Evolutionary conservation across 306 rosid genomes (phyloP).

Genomic region (Trifolium subterraneum): DNA sequence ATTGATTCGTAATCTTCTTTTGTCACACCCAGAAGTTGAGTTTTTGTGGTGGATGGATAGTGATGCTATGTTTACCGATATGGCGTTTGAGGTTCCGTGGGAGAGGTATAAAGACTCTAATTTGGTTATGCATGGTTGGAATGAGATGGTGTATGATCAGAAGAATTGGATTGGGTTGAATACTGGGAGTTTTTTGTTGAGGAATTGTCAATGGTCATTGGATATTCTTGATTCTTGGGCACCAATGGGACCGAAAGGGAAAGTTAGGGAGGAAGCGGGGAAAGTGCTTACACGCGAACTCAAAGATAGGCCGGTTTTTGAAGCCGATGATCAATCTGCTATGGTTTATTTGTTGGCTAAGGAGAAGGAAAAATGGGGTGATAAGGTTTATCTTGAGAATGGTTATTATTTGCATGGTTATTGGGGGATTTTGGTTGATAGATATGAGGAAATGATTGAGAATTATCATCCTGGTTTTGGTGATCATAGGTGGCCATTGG

Average conservation of each 20-base stretch:
- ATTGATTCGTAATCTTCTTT: conserved; percentile 66
- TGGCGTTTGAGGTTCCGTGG: conserved; percentile 93
- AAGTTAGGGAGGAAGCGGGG: conserved; percentile 83
- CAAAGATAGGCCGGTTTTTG: conserved; percentile 71
- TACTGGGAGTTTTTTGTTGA: conserved; percentile 72
- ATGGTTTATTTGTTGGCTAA: conserved; percentile 73
- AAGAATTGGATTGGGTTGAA: conserved; percentile 91
- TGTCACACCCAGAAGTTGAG: conserved; percentile 84
- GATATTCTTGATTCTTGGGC: conserved; percentile 84
- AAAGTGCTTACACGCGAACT: conserved; percentile 70
- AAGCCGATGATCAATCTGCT: conserved; percentile 87
- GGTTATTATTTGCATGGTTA: conserved; percentile 79
- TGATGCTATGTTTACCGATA: conserved; percentile 95
- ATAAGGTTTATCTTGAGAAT: conserved; percentile 75
- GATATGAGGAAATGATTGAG: conserved; percentile 79
- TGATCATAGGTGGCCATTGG: conserved; percentile 91
- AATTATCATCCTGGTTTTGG: conserved; percentile 85
- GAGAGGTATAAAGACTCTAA: conserved; percentile 73
- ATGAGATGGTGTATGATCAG: conserved; percentile 78
- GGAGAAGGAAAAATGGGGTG: conserved; percentile 69
- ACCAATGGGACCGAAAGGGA: conserved; percentile 91
- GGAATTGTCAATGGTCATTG: conserved; percentile 73
- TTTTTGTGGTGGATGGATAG: conserved; percentile 97
- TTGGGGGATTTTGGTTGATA: conserved; percentile 90
- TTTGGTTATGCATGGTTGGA: conserved; percentile 87